These are phyloP conservation scores for Claviceps humidiphila DNA, from an alignment of 2,329 filamentous ascomycete species.

Conservation along the genomic window DNA sequence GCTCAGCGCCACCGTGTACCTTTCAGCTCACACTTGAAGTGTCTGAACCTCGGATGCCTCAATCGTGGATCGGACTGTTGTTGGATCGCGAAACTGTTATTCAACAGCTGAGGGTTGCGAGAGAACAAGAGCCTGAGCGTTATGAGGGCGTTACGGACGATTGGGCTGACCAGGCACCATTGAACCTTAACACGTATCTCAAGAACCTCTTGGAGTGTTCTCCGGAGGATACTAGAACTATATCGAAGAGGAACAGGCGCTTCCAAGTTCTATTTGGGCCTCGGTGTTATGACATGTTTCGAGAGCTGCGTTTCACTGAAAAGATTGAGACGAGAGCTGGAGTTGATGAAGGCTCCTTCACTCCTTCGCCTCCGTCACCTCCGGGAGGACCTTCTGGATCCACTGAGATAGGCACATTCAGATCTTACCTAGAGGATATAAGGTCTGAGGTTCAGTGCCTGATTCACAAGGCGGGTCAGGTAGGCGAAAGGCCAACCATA, in stretches of 20 bases:
- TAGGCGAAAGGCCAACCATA: constrained; percentile 16
- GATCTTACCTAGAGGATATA: constrained; percentile 37
- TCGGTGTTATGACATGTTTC: constrained; percentile 35
- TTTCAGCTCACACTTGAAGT: constrained; percentile 34
- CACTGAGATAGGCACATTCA: constrained; percentile 27
- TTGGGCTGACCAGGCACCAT: constrained; percentile 26
- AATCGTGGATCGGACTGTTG: constrained; percentile 29
- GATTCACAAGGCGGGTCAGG: constrained; percentile 22
- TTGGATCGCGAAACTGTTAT: constrained; percentile 31
- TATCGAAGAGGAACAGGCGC: constrained; percentile 43
- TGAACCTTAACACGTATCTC: constrained; percentile 37
- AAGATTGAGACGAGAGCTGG: constrained; percentile 22
- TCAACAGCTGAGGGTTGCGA: constrained; percentile 25
- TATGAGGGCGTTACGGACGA: constrained; percentile 30
- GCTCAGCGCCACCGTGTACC: constrained; percentile 28
- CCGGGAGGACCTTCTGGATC: constrained; percentile 18
- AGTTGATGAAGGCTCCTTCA: constrained; percentile 26
- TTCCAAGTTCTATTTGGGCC: constrained; percentile 40
- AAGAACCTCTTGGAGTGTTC: constrained; percentile 31
- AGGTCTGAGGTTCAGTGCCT: constrained; percentile 34
- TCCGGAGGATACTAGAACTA: constrained; percentile 26
- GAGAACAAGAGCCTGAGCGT: constrained; percentile 32
- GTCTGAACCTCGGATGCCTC: constrained; percentile 32
- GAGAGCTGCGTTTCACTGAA: constrained; percentile 35
- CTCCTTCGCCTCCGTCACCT: constrained; percentile 21